Conservation (phyloP, 139 green algal genomes). For the Mychonastes homosphaera region DNA sequence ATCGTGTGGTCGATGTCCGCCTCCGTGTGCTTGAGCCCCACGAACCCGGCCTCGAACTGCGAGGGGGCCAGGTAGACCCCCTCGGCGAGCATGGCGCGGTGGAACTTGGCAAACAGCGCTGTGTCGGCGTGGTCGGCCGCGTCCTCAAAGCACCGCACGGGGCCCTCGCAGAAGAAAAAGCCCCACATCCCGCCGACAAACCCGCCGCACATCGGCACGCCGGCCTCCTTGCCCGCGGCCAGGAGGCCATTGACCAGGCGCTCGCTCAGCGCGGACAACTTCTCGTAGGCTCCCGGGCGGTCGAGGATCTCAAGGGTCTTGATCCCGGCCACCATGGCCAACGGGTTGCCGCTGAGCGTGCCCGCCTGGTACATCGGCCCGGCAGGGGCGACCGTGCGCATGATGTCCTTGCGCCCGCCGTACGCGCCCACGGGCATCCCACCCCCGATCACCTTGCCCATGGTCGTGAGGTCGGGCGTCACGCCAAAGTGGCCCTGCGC, state of each 20-base stretch:
- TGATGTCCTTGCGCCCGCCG: conserved; percentile 90
- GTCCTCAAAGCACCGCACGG: conserved; percentile 81
- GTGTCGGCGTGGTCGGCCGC: conserved; percentile 73
- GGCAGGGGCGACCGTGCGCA: conserved; percentile 92
- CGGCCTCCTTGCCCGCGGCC: conserved; percentile 65
- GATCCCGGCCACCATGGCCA: conserved; percentile 96
- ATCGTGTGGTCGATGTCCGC: conserved; percentile 93
- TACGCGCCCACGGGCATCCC: conserved; percentile 96
- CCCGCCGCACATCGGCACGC: conserved; percentile 77
- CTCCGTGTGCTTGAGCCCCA: conserved; percentile 84
- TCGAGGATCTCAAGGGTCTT: conserved; percentile 97
- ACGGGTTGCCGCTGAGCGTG: conserved; percentile 86
- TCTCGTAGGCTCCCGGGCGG: conserved; percentile 84
- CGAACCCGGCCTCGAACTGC: conserved; percentile 94
- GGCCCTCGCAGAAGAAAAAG: conserved; percentile 97
- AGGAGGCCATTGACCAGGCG: conserved; percentile 89
- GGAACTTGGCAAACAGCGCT: conserved; percentile 91
- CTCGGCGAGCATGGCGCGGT: conserved; percentile 95
- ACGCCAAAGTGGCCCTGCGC: conserved; percentile 92
- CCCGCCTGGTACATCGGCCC: conserved; percentile 91
- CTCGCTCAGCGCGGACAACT: conserved; percentile 76
- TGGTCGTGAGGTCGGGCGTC: conserved; percentile 95
- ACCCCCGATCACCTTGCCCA: conserved; percentile 99
- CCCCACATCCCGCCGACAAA: conserved; percentile 84
- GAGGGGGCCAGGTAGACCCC: conserved; percentile 95